These are phyloP conservation scores for Saprolegnia parasitica DNA, from an alignment of 352 stramenopile genomes.

Conservation along the genomic window DNA sequence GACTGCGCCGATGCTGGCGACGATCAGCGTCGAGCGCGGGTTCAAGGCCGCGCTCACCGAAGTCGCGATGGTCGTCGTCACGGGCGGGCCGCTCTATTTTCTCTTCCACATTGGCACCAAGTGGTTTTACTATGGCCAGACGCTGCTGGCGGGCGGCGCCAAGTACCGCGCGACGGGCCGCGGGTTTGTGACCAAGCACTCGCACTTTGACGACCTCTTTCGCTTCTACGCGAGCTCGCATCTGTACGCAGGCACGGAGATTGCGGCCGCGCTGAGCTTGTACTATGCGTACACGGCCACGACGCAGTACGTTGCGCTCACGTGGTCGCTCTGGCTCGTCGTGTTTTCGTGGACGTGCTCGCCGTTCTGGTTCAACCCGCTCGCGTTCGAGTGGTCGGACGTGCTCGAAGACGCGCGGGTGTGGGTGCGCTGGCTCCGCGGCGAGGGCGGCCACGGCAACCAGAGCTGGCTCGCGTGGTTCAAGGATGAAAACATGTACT, in stretches of 20 bases:
- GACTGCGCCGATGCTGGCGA: slow-evolving; percentile 95
- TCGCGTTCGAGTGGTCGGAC: slow-evolving; percentile 96
- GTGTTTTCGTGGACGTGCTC: slow-evolving; percentile 90
- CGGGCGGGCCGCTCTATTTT: slow-evolving; percentile 97
- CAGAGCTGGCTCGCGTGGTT: slow-evolving; percentile 96
- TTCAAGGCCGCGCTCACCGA: slow-evolving; percentile 91
- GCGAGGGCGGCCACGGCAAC: slow-evolving; percentile 85
- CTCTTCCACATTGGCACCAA: slow-evolving; percentile 99
- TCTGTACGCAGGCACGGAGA: slow-evolving; percentile 51
- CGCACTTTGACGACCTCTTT: slow-evolving; percentile 96
- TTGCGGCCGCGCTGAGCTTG: slow-evolving; percentile 88
- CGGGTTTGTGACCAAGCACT: slow-evolving; percentile 99
- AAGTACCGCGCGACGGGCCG: slow-evolving; percentile 98
- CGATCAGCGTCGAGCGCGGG: slow-evolving; percentile 97
- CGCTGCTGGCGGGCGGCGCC: slow-evolving; percentile 95
- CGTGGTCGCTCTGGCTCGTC: slow-evolving; percentile 97
- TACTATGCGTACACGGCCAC: slow-evolving; percentile 93
- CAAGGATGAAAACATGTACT: slow-evolving; percentile 94
- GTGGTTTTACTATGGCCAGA: slow-evolving; percentile 99
- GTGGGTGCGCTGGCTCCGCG: slow-evolving; percentile 94
- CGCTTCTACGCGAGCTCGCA: slow-evolving; percentile 95
- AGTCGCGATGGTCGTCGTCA: slow-evolving; percentile 95
- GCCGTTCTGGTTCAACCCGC: slow-evolving; percentile 98
- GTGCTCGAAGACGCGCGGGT: slow-evolving; percentile 84
- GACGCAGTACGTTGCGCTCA: slow-evolving; percentile 95